Evolutionary conservation across 2,329 filamentous ascomycete genomes (phyloP), one percentile per base, ranked within the genome.

Genomic region (Diatrype stigma): DNA sequence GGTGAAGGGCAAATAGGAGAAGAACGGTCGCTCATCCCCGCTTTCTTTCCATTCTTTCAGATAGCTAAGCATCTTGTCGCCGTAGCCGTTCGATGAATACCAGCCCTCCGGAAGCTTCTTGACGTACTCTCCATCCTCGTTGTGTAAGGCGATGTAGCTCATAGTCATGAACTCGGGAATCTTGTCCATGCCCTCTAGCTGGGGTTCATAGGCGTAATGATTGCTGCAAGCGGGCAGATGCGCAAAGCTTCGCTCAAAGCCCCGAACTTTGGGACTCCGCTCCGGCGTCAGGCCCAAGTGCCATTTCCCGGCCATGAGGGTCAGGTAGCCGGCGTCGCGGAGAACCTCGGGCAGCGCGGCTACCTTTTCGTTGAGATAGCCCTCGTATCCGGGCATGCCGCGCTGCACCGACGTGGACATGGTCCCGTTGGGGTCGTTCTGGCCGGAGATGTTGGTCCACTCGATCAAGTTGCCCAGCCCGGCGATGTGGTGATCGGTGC

Each of bases 271-370:
- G 0, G 82, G 82, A 3, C 73, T 77, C 3, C 75, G 73, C 56
- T 85, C 80, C 0, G 78, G 77, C 0, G 74, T 82, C 12, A 85
- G 66, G 0, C 82, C 82, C 17, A 85, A 66, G 63, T 85, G 81
- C 81, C 82, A 85, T 61, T 86, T 85, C 0, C 82, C 82, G 5
- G 78, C 70, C 75, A 85, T 82, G 5, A 82, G 56, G 1, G 82
- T 85, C 46, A 77, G 71, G 60, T 85, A 85, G 14, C 81, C 82
- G 0, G 70, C 74, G 53, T 84, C 82, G 4, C 70, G 74, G 5
- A 85, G 70, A 2, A 85, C 60, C 61, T 85, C 81, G 2, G 81
- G 79, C 14, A 85, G 66, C 6, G 81, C 75, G 1, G 72, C 82
- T 2, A 85, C 81, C 1, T 73, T 70, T 55, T 81, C 75, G 51